Percentiles rank a stretch among this genome's conserved stretches.
These are phyloP conservation scores for Basidioascus undulatus DNA, from an alignment of 768 basidiomycete genomes.

Conservation along the genomic window DNA sequence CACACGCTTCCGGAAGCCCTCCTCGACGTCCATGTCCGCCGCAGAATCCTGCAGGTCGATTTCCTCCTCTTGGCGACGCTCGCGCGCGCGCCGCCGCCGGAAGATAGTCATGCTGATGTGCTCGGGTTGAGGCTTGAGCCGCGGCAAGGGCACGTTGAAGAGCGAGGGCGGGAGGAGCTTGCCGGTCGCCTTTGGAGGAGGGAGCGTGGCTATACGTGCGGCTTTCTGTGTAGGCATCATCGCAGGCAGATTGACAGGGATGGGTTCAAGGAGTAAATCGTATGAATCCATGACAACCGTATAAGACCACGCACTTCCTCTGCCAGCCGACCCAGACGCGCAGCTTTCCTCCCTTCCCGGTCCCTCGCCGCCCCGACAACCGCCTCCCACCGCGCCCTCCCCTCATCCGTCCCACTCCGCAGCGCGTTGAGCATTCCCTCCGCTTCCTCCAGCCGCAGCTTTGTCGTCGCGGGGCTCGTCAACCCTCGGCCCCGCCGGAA, in stretches of 20 bases:
- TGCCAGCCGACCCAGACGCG: constrained; percentile 15
- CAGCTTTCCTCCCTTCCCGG: background rate
- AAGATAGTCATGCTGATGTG: constrained; percentile 47
- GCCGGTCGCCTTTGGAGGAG: constrained; percentile 47
- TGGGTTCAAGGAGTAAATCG: background rate
- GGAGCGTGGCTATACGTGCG: constrained; percentile 31
- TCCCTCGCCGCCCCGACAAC: background rate
- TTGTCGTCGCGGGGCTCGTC: constrained; percentile 4
- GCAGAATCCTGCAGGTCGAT: too few relatives aligned
- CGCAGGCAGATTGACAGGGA: background rate
- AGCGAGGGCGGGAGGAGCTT: constrained; percentile 37
- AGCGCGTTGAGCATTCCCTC: constrained; percentile 3
- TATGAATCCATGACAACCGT: background rate
- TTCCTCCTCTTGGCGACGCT: too few relatives aligned
- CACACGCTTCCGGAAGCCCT: too few relatives aligned
- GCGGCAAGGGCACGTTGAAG: constrained; percentile 46
- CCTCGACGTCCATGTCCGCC: too few relatives aligned
- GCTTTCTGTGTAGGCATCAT: constrained; percentile 21
- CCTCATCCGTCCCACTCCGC: too few relatives aligned
- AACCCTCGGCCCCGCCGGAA: constrained; percentile 5
- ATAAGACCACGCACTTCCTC: constrained; percentile 30
- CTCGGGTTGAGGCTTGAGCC: constrained; percentile 52
- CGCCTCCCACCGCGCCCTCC: background rate
- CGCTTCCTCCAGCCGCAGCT: constrained; percentile 3
- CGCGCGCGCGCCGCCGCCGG: constrained; percentile 24